phyloP scores from a whole-genome alignment of 2,329 filamentous ascomycete species.

The Aspergillus udagawae region DNA sequence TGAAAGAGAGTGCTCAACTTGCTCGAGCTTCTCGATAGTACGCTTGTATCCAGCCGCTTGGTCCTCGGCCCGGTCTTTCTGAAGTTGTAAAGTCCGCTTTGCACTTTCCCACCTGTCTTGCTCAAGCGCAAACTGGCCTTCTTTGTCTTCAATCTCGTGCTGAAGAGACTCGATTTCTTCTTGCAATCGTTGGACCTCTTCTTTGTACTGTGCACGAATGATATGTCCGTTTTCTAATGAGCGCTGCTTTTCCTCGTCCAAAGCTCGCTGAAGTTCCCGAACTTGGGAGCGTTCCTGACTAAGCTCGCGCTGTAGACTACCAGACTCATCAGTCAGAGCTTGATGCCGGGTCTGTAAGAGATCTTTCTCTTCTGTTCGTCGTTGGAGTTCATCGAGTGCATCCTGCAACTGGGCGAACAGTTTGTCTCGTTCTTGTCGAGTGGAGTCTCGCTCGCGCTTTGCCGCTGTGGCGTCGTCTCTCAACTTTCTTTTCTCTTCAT shows the following conservation, averaged over 20 bases:
- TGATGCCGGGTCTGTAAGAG: constrained; percentile 67
- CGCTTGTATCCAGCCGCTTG: constrained; percentile 64
- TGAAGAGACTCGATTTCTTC: constrained; percentile 59
- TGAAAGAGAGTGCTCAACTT: constrained; percentile 63
- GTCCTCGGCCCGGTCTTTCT: constrained; percentile 64
- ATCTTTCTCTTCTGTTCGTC: constrained; percentile 60
- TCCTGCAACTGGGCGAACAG: constrained; percentile 49
- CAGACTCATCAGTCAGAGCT: constrained; percentile 61
- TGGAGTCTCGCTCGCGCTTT: constrained; percentile 42
- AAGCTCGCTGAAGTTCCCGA: constrained; percentile 46
- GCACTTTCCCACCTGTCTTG: constrained; percentile 69
- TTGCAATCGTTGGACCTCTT: constrained; percentile 52
- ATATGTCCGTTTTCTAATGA: constrained; percentile 59
- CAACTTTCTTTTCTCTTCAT: constrained; percentile 33
- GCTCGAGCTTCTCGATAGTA: constrained; percentile 66
- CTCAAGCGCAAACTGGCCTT: constrained; percentile 66
- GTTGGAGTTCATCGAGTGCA: constrained; percentile 57
- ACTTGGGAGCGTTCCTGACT: constrained; percentile 42
- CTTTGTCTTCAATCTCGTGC: constrained; percentile 63
- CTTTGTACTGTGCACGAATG: constrained; percentile 52
- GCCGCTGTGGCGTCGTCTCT: constrained; percentile 44
- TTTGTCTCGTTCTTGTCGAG: constrained; percentile 42
- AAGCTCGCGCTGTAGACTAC: constrained; percentile 63
- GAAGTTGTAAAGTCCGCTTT: constrained; percentile 60
- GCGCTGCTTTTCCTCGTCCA: constrained; percentile 54